Percentiles rank a stretch among this genome's conserved stretches.
These are phyloP conservation scores for Aspergillus candidus DNA, from an alignment of 2,329 filamentous ascomycete species.

Conservation along the genomic window DNA sequence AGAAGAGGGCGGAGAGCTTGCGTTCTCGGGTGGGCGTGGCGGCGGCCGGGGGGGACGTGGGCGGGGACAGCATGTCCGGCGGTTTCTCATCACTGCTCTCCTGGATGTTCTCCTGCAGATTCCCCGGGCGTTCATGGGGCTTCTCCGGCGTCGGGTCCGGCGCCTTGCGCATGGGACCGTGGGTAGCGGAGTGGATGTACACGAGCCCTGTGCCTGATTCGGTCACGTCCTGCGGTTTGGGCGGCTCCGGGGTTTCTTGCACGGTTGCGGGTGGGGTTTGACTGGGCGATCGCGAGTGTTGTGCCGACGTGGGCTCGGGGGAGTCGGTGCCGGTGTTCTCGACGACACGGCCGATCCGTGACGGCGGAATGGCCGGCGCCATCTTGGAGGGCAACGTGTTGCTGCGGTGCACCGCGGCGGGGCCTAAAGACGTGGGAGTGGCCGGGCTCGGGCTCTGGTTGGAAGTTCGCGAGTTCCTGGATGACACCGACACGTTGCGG, in stretches of 20 bases:
- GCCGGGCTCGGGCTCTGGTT: conserved; percentile 64
- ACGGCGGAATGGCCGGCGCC: conserved; percentile 64
- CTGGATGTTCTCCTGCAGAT: too few species aligned
- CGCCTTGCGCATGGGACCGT: conserved; percentile 25
- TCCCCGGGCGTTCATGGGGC: too few species aligned
- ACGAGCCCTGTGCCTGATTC: conserved; percentile 12
- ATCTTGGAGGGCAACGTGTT: conserved; percentile 92
- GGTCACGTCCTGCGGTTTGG: conserved; percentile 9
- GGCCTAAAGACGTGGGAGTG: conserved; percentile 50
- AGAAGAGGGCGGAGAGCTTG: conserved; percentile 63
- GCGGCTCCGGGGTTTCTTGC: too few species aligned
- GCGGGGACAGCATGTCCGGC: conserved; percentile 43
- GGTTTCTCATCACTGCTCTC: too few species aligned
- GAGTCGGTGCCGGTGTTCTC: conserved; percentile 47
- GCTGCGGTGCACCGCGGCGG: conserved; percentile 62
- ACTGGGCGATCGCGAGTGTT: conserved; percentile 27
- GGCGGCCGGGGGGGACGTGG: conserved; percentile 34
- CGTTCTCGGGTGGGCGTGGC: conserved; percentile 60
- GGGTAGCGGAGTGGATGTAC: conserved; percentile 29
- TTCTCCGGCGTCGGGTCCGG: conserved; percentile 33
- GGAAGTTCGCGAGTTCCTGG: conserved; percentile 73
- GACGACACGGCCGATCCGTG: conserved; percentile 58
- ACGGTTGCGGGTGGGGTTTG: conserved; percentile 10
- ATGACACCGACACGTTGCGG: conserved; percentile 87
- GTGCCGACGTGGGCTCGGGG: conserved; percentile 24